These are phyloP conservation scores for Cenchrus purpureus DNA, from an alignment of 176 grass and related monocot species.

Conservation along the genomic window DNA sequence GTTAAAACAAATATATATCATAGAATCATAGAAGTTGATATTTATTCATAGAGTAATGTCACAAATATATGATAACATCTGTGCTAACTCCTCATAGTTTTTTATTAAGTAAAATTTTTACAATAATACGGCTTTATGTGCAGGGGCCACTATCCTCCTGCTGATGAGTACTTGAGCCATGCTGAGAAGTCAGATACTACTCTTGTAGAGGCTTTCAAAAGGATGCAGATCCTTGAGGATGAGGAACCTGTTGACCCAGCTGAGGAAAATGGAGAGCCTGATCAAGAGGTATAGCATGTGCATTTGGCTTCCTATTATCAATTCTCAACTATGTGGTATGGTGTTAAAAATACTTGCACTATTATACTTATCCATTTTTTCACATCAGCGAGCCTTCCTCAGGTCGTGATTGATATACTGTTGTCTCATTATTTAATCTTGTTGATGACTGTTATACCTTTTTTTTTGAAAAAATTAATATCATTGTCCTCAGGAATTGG, in stretches of 20 bases:
- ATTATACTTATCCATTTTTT: constrained; percentile 23
- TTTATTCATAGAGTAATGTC: not conserved
- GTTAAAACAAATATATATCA: constrained; percentile 22
- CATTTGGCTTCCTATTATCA: constrained; percentile 23
- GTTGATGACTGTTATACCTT: not conserved
- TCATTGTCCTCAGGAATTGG: constrained; percentile 37
- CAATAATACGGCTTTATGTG: constrained; percentile 35
- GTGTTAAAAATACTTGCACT: not conserved
- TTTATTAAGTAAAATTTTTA: constrained; percentile 17
- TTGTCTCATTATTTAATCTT: constrained; percentile 35
- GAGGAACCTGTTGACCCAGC: constrained; percentile 56
- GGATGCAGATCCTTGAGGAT: constrained; percentile 78
- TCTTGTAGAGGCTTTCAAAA: constrained; percentile 93
- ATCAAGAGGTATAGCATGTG: constrained; percentile 58
- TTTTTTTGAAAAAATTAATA: constrained; percentile 1
- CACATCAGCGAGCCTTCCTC: not conserved
- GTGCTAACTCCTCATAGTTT: constrained; percentile 1
- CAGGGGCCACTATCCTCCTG: constrained; percentile 80
- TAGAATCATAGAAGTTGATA: not conserved
- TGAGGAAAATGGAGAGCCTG: constrained; percentile 71
- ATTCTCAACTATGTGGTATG: constrained; percentile 5
- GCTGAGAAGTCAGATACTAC: constrained; percentile 65
- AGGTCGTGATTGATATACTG: not conserved
- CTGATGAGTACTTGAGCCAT: constrained; percentile 75
- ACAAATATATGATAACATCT: constrained; percentile 1